A percentile compares a stretch with the other conserved stretches of the same genome.
Conservation (phyloP, 2,329 filamentous ascomycete genomes). For the Aurifilum marmelostoma region DNA sequence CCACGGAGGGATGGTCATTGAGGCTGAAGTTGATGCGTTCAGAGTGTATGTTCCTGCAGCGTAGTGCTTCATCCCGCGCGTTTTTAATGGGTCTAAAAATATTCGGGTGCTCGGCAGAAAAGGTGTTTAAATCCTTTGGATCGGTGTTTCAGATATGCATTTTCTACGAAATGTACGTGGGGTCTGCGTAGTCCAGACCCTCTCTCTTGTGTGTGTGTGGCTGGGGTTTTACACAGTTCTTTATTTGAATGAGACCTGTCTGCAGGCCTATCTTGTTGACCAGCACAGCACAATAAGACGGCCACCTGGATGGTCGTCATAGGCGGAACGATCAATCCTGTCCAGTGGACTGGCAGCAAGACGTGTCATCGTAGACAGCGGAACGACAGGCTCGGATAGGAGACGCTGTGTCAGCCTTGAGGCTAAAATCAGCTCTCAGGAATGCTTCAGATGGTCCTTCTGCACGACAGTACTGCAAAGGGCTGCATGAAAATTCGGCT, state of each 20-base stretch:
- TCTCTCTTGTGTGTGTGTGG: not conserved
- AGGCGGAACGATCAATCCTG: not conserved
- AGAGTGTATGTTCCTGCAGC: not conserved
- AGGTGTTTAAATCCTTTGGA: conserved; percentile 7
- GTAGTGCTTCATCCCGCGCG: conserved; percentile 3
- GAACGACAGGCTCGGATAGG: not conserved
- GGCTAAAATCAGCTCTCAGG: not conserved
- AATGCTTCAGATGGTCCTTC: not conserved
- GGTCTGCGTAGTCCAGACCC: not conserved
- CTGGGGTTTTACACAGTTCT: not conserved
- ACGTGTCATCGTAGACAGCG: not conserved
- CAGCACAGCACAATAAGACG: not conserved
- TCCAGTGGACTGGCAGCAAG: not conserved
- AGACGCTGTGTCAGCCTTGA: not conserved
- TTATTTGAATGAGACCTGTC: not conserved
- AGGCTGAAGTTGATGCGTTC: conserved; percentile 7
- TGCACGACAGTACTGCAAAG: not conserved
- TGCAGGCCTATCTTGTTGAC: not conserved
- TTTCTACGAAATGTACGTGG: not conserved
- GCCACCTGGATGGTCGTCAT: not conserved
- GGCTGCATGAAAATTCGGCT: not conserved
- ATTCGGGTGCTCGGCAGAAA: not conserved
- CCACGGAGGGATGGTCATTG: not conserved
- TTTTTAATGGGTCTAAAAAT: conserved; percentile 11
- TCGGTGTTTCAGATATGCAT: conserved; percentile 1